Base-by-base conservation (phyloP, 176 grass and related monocot genomes). In the Hordeum marinum region DNA sequence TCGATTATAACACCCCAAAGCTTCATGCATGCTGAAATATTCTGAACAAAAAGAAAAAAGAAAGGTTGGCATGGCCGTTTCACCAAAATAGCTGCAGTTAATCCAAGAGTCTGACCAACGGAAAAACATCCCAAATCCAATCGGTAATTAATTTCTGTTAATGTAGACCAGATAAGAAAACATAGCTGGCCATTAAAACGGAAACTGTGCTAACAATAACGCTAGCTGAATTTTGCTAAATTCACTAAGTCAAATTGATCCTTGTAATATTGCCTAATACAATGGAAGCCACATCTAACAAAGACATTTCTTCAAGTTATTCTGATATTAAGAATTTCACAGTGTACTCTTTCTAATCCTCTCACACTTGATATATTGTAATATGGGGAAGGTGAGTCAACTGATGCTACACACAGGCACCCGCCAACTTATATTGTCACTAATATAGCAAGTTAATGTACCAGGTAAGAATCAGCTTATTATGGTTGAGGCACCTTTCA, bases 21-120 rank as follows among this genome's bases (percentile, higher is more conserved):
- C 77, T 94, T 98, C 96, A 95, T 98, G 83, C 89, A 85, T 75
- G 96, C 85, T 70, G 78, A 93, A 81, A 98, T 86, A 94, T 98
- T 98, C 96, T 98, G 85, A 42, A 11, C 48, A 82, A 67, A 76
- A 0, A 73, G 80, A 25, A 29, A 35, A 72, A 17, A 42, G 58
- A 77, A 62, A 45, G 29, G 9, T 78, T 23, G 7, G 63, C 39
- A 84, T 55, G 18, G 27, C 23, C 26, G 70, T 26, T 55, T 76
- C 34, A 80, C 17, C 54, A 75, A 72, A 85, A 31, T 34, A 32
- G 61, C 43, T 75, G 60, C 62, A 75, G 2, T 58, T 42, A 24
- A 79, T 81, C 37, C 70, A 63, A 78, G 48, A 27, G 46, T 70
- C 45, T 78, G 52, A 68, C 21, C 6, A 78, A 6, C 37, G 27